Conservation (phyloP, 2,329 filamentous ascomycete species). For the Apiospora saccharicola region DNA sequence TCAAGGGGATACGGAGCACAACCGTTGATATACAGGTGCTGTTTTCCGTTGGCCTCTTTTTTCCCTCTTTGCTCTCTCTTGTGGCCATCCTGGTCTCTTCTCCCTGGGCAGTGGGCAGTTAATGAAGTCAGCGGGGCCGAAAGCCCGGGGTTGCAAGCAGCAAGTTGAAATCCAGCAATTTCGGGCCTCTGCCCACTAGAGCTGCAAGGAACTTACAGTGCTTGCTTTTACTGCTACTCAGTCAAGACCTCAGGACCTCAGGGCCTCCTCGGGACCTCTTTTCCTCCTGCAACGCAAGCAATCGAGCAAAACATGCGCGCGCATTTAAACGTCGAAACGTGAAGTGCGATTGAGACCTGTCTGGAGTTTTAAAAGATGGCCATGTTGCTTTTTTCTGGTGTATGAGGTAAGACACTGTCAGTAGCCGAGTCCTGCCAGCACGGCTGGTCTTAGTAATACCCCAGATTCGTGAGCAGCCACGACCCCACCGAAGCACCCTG, state of each 20-base stretch:
- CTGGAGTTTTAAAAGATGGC: neutral
- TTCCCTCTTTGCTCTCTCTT: neutral
- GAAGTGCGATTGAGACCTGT: conserved; percentile 4
- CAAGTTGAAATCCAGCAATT: conserved; percentile 4
- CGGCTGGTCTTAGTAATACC: conserved; percentile 10
- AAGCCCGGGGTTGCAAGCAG: conserved; percentile 12
- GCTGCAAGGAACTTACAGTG: conserved; percentile 20
- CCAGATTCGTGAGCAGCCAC: conserved; percentile 11
- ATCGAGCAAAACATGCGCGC: neutral
- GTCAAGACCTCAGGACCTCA: neutral
- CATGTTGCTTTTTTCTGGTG: neutral
- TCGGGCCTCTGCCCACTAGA: conserved; percentile 3
- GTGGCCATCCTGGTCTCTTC: neutral
- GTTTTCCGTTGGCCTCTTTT: neutral
- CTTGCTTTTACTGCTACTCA: neutral
- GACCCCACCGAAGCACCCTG: neutral
- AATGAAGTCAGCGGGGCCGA: conserved; percentile 20
- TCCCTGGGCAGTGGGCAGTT: conserved; percentile 15
- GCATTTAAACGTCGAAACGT: neutral
- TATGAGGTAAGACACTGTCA: neutral
- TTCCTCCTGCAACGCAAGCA: neutral
- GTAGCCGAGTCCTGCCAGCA: neutral
- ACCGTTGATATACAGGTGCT: neutral
- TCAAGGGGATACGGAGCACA: conserved; percentile 15
- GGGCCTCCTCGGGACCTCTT: neutral